Base-by-base conservation (phyloP, 2,329 filamentous ascomycete species). In the Pseudogymnoascus pannorum region DNA sequence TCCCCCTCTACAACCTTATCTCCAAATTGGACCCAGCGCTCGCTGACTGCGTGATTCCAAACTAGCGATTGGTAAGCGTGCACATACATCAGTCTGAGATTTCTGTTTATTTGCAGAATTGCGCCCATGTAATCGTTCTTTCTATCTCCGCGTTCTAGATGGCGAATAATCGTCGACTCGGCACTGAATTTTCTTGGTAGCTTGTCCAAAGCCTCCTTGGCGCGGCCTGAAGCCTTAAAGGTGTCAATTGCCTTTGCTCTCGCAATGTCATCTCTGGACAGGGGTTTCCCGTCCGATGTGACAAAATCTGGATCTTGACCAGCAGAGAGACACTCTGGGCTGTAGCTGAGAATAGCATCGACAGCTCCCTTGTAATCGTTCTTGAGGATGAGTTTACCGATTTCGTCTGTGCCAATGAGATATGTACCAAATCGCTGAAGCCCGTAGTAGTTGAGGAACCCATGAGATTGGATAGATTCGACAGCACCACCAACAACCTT, bases 401-500 rank as follows among this genome's bases (percentile, higher is more conserved):
- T 79, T 40, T 87, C 82, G 70, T 97, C 91, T 0, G 94, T 99
- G 33, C 92, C 89, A 11, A 90, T 88, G 26, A 85, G 78, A 73
- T 94, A 93, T 0, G 92, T 93, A 26, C 94, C 94, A 69, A 99
- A 99, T 22, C 94, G 87, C 75, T 99, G 94, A n/a, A 97, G 85
- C 7, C 94, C 94, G 71, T 92, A 99, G 77, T 97, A 99, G 75
- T 99, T 99, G 75, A 99, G 87, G 78, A 95, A 99, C 2, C 94
- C 94, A 48, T 87, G 82, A 44, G 85, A 76, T 60, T 81, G 79
- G 66, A 97, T 84, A 65, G 87, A 84, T 42, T 81, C 77, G 58
- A 96, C 77, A 1, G 90, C 80, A 64, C 78, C 70, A 64, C 80
- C 71, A 64, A 91, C 77, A 31, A 83, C 76, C 5, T 78, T 71